Evolutionary conservation across 2,329 filamentous ascomycete species (phyloP).

Genomic region (Leptographium procerum): DNA sequence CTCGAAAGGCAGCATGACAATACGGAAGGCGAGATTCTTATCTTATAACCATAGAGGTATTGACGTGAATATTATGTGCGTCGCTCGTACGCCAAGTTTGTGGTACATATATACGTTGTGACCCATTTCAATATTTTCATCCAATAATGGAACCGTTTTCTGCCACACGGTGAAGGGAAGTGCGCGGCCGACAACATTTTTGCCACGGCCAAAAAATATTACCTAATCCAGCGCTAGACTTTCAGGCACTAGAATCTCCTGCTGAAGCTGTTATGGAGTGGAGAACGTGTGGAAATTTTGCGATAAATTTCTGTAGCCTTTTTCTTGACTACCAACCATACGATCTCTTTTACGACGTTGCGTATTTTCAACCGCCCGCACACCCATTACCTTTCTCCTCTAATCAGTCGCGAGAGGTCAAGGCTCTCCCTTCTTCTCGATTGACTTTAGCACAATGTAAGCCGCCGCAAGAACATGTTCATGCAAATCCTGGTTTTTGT

Average conservation of each 20-base stretch:
- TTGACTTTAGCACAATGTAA: constrained; percentile 1
- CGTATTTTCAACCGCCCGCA: not conserved
- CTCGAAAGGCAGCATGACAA: no score
- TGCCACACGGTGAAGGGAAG: no score
- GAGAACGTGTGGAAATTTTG: not conserved
- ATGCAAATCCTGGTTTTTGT: not conserved
- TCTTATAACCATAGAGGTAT: no score
- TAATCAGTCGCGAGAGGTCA: no score
- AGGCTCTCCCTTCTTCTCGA: not conserved
- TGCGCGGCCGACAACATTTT: no score
- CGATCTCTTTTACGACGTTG: not conserved
- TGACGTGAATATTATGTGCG: no score
- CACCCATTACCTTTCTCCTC: not conserved
- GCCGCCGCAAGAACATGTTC: not conserved
- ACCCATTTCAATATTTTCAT: no score
- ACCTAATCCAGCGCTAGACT: not conserved
- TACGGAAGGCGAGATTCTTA: no score
- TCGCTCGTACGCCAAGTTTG: no score
- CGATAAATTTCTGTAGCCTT: not conserved
- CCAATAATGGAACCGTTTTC: no score
- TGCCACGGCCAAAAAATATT: no score
- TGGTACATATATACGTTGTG: no score
- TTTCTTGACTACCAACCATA: not conserved
- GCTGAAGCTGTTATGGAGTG: not conserved
- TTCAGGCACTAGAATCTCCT: not conserved